These are phyloP conservation scores for Syzygium aqueum DNA, from an alignment of 345 rosid species.

Conservation along the genomic window DNA sequence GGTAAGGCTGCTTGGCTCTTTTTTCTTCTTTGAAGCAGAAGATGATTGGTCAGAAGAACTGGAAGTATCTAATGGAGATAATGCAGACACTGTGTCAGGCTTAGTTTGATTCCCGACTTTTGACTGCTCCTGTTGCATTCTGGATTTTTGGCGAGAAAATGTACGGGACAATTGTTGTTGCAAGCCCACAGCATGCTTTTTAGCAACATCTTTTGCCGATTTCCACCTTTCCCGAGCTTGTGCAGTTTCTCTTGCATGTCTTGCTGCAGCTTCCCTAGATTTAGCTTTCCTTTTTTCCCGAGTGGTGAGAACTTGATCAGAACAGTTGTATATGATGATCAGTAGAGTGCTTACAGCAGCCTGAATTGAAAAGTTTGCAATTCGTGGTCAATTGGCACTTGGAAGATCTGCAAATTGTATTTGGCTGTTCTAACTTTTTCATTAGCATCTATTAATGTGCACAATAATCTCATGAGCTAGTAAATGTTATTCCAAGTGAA, in stretches of 20 bases:
- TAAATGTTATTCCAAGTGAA: not conserved
- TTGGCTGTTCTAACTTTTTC: not conserved
- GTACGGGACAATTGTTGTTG: constrained; percentile 54
- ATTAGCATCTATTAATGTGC: not conserved
- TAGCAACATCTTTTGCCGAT: constrained; percentile 49
- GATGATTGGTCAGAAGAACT: constrained; percentile 21
- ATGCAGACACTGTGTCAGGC: not conserved
- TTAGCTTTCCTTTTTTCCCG: constrained; percentile 50
- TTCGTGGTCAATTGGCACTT: constrained; percentile 4
- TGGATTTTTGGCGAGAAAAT: constrained; percentile 58
- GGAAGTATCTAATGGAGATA: not conserved
- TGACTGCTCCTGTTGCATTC: constrained; percentile 7
- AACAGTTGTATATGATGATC: constrained; percentile 53
- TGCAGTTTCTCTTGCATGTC: constrained; percentile 74
- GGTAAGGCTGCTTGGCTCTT: constrained; percentile 40
- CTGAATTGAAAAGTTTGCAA: constrained; percentile 16
- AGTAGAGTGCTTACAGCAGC: constrained; percentile 38
- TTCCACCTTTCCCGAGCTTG: constrained; percentile 93
- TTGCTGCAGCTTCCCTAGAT: constrained; percentile 71
- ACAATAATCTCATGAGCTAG: not conserved
- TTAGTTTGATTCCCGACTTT: constrained; percentile 7
- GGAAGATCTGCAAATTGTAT: not conserved
- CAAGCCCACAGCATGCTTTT: constrained; percentile 43
- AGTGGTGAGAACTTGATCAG: constrained; percentile 59
- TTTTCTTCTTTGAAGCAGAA: constrained; percentile 34